Evolutionary conservation across 2,329 filamentous ascomycete species (phyloP).

Genomic region (Neurospora crassa): DNA sequence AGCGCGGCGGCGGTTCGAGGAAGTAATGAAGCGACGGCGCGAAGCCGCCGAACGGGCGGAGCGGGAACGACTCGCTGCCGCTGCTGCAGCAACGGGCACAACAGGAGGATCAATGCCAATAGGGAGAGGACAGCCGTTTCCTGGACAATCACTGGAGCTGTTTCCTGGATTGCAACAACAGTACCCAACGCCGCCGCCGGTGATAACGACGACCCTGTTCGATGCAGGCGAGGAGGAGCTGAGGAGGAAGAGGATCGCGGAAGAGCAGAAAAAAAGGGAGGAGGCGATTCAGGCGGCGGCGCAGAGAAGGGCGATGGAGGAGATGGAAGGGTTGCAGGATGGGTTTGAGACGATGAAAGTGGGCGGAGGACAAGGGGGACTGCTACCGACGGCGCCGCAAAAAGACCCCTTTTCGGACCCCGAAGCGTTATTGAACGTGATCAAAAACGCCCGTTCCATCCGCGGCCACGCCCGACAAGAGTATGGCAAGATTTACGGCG

Average conservation of each 20-base stretch:
- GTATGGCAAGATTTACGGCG: slow-evolving; percentile 84
- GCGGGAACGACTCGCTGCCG: slow-evolving; percentile 8
- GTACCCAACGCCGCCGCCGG: slow-evolving; percentile 13
- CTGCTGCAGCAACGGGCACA: slow-evolving; percentile 13
- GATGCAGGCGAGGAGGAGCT: slow-evolving; percentile 63
- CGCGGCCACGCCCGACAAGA: slow-evolving; percentile 80
- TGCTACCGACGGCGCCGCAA: slow-evolving; percentile 22
- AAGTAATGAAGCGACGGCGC: slow-evolving; percentile 50
- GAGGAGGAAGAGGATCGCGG: slow-evolving; percentile 30
- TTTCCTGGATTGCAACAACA: not conserved
- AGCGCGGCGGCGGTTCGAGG: slow-evolving; percentile 71
- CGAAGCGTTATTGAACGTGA: slow-evolving; percentile 55
- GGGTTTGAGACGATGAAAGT: slow-evolving; percentile 74
- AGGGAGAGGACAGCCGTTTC: slow-evolving; percentile 12
- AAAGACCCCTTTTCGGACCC: slow-evolving; percentile 46
- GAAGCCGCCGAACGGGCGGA: slow-evolving; percentile 37
- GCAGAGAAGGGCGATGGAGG: not conserved
- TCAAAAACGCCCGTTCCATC: slow-evolving; percentile 65
- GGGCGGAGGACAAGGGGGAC: slow-evolving; percentile 18
- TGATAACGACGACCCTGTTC: slow-evolving; percentile 53
- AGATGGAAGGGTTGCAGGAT: slow-evolving; percentile 32
- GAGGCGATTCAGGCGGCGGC: not conserved
- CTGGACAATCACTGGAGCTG: slow-evolving; percentile 4
- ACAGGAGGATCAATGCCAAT: not conserved
- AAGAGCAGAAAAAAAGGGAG: slow-evolving; percentile 10